Base-by-base conservation (phyloP, 2,329 filamentous ascomycete genomes). In the Aspergillus versicolor region DNA sequence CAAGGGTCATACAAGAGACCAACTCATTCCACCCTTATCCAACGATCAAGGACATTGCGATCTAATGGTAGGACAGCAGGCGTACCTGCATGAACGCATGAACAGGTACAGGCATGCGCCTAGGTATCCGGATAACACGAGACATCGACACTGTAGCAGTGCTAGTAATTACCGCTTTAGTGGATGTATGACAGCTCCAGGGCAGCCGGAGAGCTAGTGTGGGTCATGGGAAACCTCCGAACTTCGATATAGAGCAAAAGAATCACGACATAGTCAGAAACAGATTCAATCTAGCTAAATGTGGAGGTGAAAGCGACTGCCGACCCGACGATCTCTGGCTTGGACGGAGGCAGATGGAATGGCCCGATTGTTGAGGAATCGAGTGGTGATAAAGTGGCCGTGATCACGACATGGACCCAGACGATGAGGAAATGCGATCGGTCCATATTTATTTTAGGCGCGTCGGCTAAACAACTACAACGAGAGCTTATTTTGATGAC, bases 231-330 rank as follows among this genome's bases (percentile, higher is more conserved):
- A 5, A 30, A 30, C 27, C 27, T 30, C 34, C 34, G 34, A 37
- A 7, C 24, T 32, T 1, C 17, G 27, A 24, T 34, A 27, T 37
- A 47, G 44, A 34, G 27, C 27, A 21, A 47, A 30, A 24, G n/a
- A 51, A 32, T 43, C 38, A 17, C 48, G 38, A 51, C 48, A 22
- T 41, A 21, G 30, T 7, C 21, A 8, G 22, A 5, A 21, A 40
- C 3, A 8, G 27, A 21, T 12, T 5, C 12, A n/a, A 30, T 30
- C n/a, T 45, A 32, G 22, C 41, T 53, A 3, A 3, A 46, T 41
- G 13, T 7, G 42, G 50, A 45, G 38, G 46, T 9, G 15, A n/a
- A 53, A 46, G 50, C 50, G 50, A 53, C 50, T 40, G 50, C 50
- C 50, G 50, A 38, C 21, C 22, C 38, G 48, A 22, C 48, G 37